Conservation (phyloP, 1,284 basidiomycete species). For the Hymenochaete sp. region DNA sequence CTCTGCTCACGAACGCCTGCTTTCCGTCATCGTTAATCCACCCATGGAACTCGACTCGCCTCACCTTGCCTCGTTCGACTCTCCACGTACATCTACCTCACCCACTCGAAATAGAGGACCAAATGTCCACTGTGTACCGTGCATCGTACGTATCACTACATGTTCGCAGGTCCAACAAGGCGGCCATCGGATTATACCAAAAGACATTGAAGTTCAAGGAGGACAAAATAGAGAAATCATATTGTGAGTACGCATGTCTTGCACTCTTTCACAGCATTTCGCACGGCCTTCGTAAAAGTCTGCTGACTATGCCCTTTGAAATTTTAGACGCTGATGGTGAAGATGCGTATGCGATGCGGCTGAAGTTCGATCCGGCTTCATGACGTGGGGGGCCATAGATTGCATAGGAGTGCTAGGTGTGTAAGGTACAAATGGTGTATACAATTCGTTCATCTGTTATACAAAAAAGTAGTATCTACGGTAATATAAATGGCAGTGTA, state of each 20-base stretch:
- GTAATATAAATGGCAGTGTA: too few species aligned
- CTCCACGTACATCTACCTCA: slow-evolving; percentile 5
- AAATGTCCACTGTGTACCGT: slow-evolving; percentile 77
- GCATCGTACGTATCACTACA: slow-evolving; percentile 76
- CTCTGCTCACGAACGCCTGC: too few species aligned
- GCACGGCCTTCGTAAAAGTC: background rate
- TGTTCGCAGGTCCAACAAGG: slow-evolving; percentile 81
- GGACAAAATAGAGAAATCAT: slow-evolving; percentile 68
- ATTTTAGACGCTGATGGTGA: slow-evolving; percentile 76
- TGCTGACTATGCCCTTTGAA: slow-evolving; percentile 4
- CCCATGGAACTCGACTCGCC: background rate
- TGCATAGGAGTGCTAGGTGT: too few species aligned
- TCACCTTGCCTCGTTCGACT: slow-evolving; percentile 8
- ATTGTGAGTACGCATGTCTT: slow-evolving; percentile 52
- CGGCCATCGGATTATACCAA: slow-evolving; percentile 76
- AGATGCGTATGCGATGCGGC: slow-evolving; percentile 85
- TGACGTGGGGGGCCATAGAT: too few species aligned
- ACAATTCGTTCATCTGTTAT: too few species aligned
- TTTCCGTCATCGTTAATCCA: background rate
- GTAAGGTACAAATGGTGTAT: too few species aligned
- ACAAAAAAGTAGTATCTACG: too few species aligned
- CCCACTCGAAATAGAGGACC: slow-evolving; percentile 50
- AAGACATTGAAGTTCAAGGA: slow-evolving; percentile 79
- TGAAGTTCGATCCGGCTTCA: too few species aligned
- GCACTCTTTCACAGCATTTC: background rate